A percentile compares a stretch with the other conserved stretches of the same genome.
Conservation (phyloP, 2,329 filamentous ascomycete genomes). For the Colletotrichum incanum region DNA sequence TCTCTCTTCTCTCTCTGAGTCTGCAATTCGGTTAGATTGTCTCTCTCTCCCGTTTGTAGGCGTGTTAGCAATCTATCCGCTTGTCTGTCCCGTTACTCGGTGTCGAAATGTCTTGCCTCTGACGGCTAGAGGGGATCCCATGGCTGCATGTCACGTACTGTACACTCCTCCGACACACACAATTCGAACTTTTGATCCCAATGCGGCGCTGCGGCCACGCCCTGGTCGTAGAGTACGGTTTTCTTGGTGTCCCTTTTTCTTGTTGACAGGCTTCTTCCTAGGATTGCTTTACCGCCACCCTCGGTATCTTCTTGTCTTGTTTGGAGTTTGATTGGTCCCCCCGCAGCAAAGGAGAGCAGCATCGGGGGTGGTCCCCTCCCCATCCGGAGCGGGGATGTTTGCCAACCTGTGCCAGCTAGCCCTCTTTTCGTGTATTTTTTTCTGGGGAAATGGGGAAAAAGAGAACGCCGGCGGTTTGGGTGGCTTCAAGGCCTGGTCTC, state of each 20-base stretch:
- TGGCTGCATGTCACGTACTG: not conserved
- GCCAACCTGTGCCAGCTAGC: conserved; percentile 16
- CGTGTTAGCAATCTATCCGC: not conserved
- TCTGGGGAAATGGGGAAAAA: conserved; percentile 32
- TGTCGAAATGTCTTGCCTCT: conserved; percentile 14
- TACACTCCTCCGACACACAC: not conserved
- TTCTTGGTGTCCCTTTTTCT: conserved; percentile 13
- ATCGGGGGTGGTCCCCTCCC: conserved; percentile 23
- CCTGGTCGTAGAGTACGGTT: not conserved
- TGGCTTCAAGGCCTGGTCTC: conserved; percentile 30
- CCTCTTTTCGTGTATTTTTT: conserved; percentile 18
- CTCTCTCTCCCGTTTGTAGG: not conserved
- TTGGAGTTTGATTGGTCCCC: conserved; percentile 38
- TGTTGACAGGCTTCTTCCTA: conserved; percentile 14
- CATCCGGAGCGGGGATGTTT: conserved; percentile 16
- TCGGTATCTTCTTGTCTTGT: conserved; percentile 37
- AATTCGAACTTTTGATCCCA: not conserved
- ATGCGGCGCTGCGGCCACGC: conserved; percentile 25
- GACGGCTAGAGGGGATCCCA: conserved; percentile 9
- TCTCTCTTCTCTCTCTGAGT: not conserved
- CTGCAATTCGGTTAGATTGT: not conserved
- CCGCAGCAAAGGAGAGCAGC: conserved; percentile 32
- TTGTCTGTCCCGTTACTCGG: not conserved
- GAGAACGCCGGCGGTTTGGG: conserved; percentile 20
- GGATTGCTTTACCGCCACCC: conserved; percentile 33